These are phyloP conservation scores for Suillus lakei DNA, from an alignment of 768 basidiomycete species.

Conservation along the genomic window DNA sequence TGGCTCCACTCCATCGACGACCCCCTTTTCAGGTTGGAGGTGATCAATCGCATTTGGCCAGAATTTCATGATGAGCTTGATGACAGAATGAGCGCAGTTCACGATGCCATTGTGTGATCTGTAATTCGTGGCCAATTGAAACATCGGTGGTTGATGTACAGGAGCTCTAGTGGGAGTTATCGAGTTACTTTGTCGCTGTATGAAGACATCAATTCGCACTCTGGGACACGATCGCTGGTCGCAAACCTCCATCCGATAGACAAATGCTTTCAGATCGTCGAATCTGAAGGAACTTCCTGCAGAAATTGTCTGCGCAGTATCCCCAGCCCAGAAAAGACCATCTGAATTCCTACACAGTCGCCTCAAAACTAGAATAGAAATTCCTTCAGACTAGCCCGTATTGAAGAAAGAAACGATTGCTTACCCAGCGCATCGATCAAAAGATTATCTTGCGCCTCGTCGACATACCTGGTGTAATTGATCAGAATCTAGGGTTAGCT, in stretches of 20 bases:
- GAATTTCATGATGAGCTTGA: conserved; percentile 62
- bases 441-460: conserved; percentile 76
- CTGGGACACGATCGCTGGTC: not conserved
- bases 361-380: conserved; percentile 53
- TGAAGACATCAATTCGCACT: not conserved
- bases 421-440: conserved; percentile 65
- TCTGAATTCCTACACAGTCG: conserved; percentile 64
- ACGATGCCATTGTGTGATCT: conserved; percentile 77
- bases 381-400: not conserved
- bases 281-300: conserved; percentile 76
- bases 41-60: conserved; percentile 70
- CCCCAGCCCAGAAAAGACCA: conserved; percentile 82
- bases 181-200: conserved; percentile 25
- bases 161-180: conserved; percentile 16
- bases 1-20: conserved; percentile 58
- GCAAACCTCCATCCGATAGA: conserved; percentile 63
- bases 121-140: conserved; percentile 68
- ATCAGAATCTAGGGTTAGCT: not conserved
- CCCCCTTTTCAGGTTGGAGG: conserved; percentile 58
- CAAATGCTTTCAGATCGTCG: conserved; percentile 69
- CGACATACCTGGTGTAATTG: conserved; percentile 58
- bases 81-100: conserved; percentile 65
- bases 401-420: conserved; percentile 17
- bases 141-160: conserved; percentile 40
- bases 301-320: conserved; percentile 80